Base-by-base conservation (phyloP, 805 yeast genomes). In the Metschnikowia gelsemii region DNA sequence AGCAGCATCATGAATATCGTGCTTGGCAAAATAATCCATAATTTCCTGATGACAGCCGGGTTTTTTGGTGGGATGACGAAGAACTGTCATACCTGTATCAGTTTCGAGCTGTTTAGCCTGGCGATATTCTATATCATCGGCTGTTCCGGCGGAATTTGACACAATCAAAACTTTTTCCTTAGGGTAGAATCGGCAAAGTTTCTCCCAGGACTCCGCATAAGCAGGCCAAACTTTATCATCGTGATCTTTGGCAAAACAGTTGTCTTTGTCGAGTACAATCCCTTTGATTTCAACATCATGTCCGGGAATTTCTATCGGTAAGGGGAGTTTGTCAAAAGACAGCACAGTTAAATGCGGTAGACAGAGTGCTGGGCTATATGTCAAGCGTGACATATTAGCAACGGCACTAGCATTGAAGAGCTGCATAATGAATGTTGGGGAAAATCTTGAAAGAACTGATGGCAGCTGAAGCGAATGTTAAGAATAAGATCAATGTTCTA, bases 71-170 rank as follows among this genome's bases (percentile, higher is more conserved):
- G 81, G 55, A 52, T 87, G 95, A 27, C 86, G 65, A 20, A 87
- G 63, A 0, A 87, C 91, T 0, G 76, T 64, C 0, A 85, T 84
- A 0, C 91, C 90, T 0, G 87, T 80, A 19, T 72, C 68, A 8
- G 61, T 38, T 56, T 89, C 95, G 8, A 90, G 61, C 5, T 66
- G 52, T 16, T 57, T 49, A 0, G 96, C 96, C 53, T 86, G 84
- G 13, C 46, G 45, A 42, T 78, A 74, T 24, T 67, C 71, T 0
- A 51, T 55, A 55, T 90, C 97, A 52, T 84, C 95, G 43, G 76
- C 70, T 0, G 95, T 85, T 0, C 99, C 99, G 0, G 98, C 97
- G 0, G 96, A 86, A 56, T 91, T 91, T 54, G 95, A 84, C 3
- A 91, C 96, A 8, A 91, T 84, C 26, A 88, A 66, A 16, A 90